phyloP scores from a whole-genome alignment of 768 basidiomycete genomes.

The Sistotremastrum niveocremeum region DNA sequence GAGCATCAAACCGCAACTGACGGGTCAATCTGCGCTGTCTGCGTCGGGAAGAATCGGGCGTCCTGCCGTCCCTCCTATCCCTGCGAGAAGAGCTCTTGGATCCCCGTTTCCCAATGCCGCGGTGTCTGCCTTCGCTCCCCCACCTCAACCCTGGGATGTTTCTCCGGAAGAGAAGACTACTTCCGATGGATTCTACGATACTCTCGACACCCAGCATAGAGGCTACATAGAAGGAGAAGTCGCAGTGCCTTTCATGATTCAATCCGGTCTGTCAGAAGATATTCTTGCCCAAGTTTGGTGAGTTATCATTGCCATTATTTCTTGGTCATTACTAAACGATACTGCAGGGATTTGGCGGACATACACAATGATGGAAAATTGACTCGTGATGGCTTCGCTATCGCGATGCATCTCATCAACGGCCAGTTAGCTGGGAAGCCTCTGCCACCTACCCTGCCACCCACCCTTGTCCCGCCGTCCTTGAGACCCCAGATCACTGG shows the following conservation, averaged over 20 bases:
- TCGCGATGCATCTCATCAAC: constrained; percentile 90
- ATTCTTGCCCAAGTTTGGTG: constrained; percentile 88
- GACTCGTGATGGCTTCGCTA: constrained; percentile 85
- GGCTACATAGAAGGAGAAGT: constrained; percentile 88
- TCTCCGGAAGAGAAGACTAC: constrained; percentile 63
- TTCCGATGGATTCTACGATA: constrained; percentile 68
- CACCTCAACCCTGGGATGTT: constrained; percentile 59
- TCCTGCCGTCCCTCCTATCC: not conserved
- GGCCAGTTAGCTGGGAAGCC: constrained; percentile 69
- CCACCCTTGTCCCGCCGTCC: constrained; percentile 69
- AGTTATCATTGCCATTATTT: constrained; percentile 13
- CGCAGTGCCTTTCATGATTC: constrained; percentile 91
- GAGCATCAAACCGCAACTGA: constrained; percentile 1
- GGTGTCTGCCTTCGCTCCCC: constrained; percentile 5
- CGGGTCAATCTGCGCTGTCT: not conserved
- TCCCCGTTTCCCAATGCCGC: constrained; percentile 2
- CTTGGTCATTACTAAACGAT: constrained; percentile 3
- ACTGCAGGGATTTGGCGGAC: constrained; percentile 84
- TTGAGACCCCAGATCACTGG: constrained; percentile 30
- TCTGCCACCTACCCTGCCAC: constrained; percentile 57
- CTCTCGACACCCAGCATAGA: constrained; percentile 57
- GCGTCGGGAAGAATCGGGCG: too few relatives aligned
- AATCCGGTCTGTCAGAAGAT: constrained; percentile 72
- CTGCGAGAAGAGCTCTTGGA: not conserved
- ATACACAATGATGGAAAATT: constrained; percentile 77